Percentiles rank a stretch among this genome's conserved stretches.
Conservation (phyloP, 2,329 filamentous ascomycete species). For the Hypoxylon rubiginosum region DNA sequence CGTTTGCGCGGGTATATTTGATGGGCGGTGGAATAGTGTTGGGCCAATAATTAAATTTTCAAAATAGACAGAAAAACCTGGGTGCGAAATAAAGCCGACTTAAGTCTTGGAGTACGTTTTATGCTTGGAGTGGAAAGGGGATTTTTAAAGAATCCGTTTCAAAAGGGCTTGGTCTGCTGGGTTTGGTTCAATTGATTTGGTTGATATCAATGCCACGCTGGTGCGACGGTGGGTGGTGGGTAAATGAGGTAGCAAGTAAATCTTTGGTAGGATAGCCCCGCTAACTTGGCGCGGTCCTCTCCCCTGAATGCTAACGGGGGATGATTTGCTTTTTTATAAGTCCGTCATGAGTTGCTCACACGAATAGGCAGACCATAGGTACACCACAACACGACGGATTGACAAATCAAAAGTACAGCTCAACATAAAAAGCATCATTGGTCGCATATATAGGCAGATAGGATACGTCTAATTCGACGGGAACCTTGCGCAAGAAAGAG, state of each 20-base stretch:
- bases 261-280: background rate
- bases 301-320: conserved; percentile 15
- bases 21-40: background rate
- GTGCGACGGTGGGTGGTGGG: conserved; percentile 1
- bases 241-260: conserved; percentile 3
- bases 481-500: background rate
- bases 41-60: background rate
- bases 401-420: conserved; percentile 32
- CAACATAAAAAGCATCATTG: conserved; percentile 7
- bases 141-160: conserved; percentile 29
- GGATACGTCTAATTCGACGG: conserved; percentile 6
- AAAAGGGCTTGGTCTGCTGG: conserved; percentile 28
- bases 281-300: conserved; percentile 2
- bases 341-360: conserved; percentile 18
- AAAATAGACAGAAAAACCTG: background rate
- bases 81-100: conserved; percentile 2
- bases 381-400: conserved; percentile 21
- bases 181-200: conserved; percentile 32
- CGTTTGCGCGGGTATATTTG: conserved; percentile 8
- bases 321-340: background rate
- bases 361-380: background rate
- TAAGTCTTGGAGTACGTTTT: conserved; percentile 6
- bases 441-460: conserved; percentile 3
- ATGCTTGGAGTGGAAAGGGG: conserved; percentile 20
- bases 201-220: conserved; percentile 30